Conservation (phyloP, 495 filamentous ascomycete genomes). For the Penicillium longicatenatum region DNA sequence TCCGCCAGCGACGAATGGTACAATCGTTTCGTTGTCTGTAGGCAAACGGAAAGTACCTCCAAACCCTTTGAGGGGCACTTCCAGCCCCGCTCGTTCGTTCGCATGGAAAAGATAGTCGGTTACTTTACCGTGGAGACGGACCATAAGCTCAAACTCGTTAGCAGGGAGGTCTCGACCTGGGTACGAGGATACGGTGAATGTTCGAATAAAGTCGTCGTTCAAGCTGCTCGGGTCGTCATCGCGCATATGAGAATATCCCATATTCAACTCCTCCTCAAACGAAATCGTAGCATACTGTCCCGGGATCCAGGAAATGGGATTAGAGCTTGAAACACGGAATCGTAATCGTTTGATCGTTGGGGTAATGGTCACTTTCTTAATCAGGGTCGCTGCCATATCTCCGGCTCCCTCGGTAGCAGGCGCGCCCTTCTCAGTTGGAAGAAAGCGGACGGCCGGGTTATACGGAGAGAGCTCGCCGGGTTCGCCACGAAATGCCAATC, state of each 20-base stretch:
- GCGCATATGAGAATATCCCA: constrained; percentile 79
- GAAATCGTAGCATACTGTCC: constrained; percentile 77
- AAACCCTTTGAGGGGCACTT: constrained; percentile 70
- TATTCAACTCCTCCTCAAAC: constrained; percentile 64
- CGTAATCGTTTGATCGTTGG: constrained; percentile 64
- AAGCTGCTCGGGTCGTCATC: constrained; percentile 74
- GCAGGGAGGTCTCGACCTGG: constrained; percentile 39
- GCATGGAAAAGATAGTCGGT: constrained; percentile 66
- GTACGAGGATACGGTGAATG: constrained; percentile 72
- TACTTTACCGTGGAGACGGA: constrained; percentile 64
- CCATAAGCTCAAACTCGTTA: constrained; percentile 70
- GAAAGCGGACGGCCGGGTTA: constrained; percentile 63
- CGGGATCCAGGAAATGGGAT: constrained; percentile 53
- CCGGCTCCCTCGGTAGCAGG: constrained; percentile 21
- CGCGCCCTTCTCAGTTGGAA: constrained; percentile 48
- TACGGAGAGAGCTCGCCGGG: constrained; percentile 66
- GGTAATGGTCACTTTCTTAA: constrained; percentile 57
- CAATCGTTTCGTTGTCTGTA: constrained; percentile 34
- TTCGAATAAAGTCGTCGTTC: constrained; percentile 81
- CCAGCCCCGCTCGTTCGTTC: constrained; percentile 52
- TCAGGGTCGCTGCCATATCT: constrained; percentile 49
- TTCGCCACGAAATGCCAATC: constrained; percentile 66
- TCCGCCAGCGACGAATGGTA: constrained; percentile 68
- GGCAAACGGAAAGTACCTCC: constrained; percentile 66
- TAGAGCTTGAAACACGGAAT: constrained; percentile 55